Evolutionary conservation across 1,284 basidiomycete genomes (phyloP), one percentile per base, ranked within the genome.

Genomic region (Trametes polyzona): DNA sequence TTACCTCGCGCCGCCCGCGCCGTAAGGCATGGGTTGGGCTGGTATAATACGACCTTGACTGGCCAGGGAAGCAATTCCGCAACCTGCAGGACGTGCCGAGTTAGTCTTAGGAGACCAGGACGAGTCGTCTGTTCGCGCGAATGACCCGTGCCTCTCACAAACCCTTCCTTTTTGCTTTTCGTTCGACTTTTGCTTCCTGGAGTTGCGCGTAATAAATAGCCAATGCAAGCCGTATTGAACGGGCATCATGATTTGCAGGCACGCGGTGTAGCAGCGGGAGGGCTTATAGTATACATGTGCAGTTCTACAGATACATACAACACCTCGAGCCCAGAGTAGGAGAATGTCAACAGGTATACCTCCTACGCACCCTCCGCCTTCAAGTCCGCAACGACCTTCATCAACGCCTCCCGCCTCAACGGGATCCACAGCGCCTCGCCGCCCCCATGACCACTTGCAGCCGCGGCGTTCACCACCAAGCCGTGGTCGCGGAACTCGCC

Each of bases 401-500:
- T 29, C 63, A 88, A 67, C 63, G 86, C 77, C 64, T 92, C 89
- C 69, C 87, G 87, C 57, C 89, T 78, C 61, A 96, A 69, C 0
- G 92, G 92, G 64, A 96, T 89, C 93, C 93, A 96, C 36, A 94
- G 74, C 67, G 83, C 73, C 67, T 90, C 78, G 24, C 74, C 81
- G 58, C 59, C 67, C 43, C 41, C 51, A 11, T 10, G 12, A 14
- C 37, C 48, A 4, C 40, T 33, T 2, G 26, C 58, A 70, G 75
- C 63, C 72, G 72, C 63, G 17, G 80, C 78, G 16, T 76, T 74
- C 16, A 92, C 77, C 14, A 97, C 85, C 65, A 97, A 71, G 1
- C 86, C 86, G 67, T 98, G 95, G 71, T 98, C 95, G 66, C 83
- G 83, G 72, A 95, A 97, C 74, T 98, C 95, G 23, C 87, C 87